Base-by-base conservation (phyloP, 305 asterid species). In the Fraxinus angustifolia region DNA sequence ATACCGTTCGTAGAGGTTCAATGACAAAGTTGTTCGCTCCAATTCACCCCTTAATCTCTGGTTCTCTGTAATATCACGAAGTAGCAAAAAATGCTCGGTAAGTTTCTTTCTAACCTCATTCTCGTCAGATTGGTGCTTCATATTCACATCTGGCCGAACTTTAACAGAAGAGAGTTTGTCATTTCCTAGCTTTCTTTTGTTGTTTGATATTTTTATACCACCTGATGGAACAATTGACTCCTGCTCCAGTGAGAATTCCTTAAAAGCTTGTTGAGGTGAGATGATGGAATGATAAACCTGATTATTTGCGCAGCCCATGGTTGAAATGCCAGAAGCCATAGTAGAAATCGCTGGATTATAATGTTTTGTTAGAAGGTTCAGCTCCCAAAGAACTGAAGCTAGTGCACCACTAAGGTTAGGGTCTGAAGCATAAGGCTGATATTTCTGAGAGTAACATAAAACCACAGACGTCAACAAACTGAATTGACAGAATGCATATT, bases 371-470 rank as follows among this genome's bases (percentile, higher is more conserved):
- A 94, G 86, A 75, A 94, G 95, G 86, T 93, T 93, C 58, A 96
- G 93, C 88, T 96, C 99, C 99, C 99, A 96, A 75, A 94, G 97
- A 56, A 96, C 98, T 2, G 99, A 92, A 76, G 99, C 95, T 76
- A 94, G 89, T 60, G 98, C 97, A 77, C 98, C 97, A 75, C 98
- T 93, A 1, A 84, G 95, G 92, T 94, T 92, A 7, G 99, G 99
- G 83, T 96, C 99, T 70, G 87, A 73, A 30, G 92, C 97, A 72
- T 90, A 82, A 56, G 99, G 97, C 79, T 92, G 97, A 80, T 94
- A 93, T 86, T 86, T 94, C 98, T 96, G 93, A 85, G 86, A 79
- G 56, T n/a, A 82, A 38, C 21, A 78, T 78, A 79, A 19, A 11
- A 75, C 17, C 74, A 82, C 85, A 72, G 82, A 48, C 76, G 76